phyloP scores from a whole-genome alignment of 345 rosid genomes.

The Eutrema japonicum region DNA sequence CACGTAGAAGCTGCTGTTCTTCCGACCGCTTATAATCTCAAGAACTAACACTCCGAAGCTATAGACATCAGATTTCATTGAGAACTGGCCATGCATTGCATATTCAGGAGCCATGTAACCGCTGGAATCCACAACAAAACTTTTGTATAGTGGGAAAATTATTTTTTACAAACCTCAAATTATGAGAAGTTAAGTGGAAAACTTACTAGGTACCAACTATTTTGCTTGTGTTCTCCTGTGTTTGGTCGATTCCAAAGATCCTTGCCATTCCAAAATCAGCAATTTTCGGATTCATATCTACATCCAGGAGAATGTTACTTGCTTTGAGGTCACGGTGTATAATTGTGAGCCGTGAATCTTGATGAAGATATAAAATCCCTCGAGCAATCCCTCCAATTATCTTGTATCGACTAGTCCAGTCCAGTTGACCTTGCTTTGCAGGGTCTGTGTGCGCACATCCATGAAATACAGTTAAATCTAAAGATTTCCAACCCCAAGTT shows the following conservation, averaged over 20 bases:
- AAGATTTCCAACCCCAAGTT: neutral
- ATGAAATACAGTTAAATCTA: neutral
- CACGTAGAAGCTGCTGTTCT: conserved; percentile 19
- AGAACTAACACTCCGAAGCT: conserved; percentile 42
- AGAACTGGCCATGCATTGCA: conserved; percentile 25
- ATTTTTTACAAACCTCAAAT: neutral
- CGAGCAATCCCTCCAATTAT: conserved; percentile 57
- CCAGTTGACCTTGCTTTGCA: conserved; percentile 37
- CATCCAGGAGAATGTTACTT: conserved; percentile 60
- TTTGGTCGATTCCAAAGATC: conserved; percentile 48
- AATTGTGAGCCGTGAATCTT: conserved; percentile 33
- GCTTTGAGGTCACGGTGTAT: conserved; percentile 70
- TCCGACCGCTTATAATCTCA: conserved; percentile 37
- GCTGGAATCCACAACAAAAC: neutral
- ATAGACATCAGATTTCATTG: conserved; percentile 37
- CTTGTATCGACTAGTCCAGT: conserved; percentile 55
- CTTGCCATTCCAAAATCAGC: conserved; percentile 73
- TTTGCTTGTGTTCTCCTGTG: conserved; percentile 47
- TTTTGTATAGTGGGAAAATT: neutral
- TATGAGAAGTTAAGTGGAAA: neutral
- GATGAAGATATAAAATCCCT: conserved; percentile 41
- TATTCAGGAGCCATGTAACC: conserved; percentile 42
- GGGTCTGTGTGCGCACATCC: conserved; percentile 39
- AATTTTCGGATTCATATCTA: conserved; percentile 60
- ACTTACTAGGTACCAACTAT: conserved; percentile 66